Conservation (phyloP, 192 early-diverging fungal species). For the Mycoemilia scoparia region DNA sequence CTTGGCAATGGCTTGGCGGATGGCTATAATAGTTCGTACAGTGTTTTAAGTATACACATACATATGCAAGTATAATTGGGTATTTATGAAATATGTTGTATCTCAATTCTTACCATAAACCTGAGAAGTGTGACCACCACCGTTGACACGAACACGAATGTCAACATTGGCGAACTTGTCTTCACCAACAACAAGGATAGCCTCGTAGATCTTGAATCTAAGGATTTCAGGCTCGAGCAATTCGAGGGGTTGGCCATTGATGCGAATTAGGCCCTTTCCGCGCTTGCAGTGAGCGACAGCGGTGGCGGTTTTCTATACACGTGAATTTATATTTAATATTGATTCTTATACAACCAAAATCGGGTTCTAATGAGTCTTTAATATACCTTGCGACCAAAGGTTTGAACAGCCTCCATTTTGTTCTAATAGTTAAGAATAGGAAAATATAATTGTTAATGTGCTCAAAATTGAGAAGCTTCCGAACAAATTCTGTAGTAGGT, state of each 20-base stretch:
- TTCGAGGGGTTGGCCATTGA: constrained; percentile 93
- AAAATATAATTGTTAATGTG: background rate
- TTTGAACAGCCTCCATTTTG: constrained; percentile 33
- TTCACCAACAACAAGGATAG: constrained; percentile 86
- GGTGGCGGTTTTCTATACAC: constrained; percentile 85
- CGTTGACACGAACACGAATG: constrained; percentile 90
- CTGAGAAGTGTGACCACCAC: constrained; percentile 95
- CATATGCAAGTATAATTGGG: no score
- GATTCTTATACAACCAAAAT: no score
- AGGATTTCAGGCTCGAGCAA: constrained; percentile 94
- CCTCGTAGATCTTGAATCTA: constrained; percentile 97
- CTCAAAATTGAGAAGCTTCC: background rate
- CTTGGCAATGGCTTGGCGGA: constrained; percentile 99
- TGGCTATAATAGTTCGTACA: no score
- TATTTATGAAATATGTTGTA: no score
- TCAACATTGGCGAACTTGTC: constrained; percentile 92
- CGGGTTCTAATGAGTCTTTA: no score
- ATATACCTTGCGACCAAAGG: constrained; percentile 29
- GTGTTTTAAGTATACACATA: no score
- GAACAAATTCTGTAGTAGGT: no score
- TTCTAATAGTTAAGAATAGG: constrained; percentile 7
- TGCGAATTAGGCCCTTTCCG: constrained; percentile 90
- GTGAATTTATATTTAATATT: background rate
- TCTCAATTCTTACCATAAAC: no score
- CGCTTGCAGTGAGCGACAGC: constrained; percentile 98